Evolutionary conservation across 2,329 filamentous ascomycete species (phyloP), one percentile per base, ranked within the genome.

Genomic region (Fusarium burgessii): DNA sequence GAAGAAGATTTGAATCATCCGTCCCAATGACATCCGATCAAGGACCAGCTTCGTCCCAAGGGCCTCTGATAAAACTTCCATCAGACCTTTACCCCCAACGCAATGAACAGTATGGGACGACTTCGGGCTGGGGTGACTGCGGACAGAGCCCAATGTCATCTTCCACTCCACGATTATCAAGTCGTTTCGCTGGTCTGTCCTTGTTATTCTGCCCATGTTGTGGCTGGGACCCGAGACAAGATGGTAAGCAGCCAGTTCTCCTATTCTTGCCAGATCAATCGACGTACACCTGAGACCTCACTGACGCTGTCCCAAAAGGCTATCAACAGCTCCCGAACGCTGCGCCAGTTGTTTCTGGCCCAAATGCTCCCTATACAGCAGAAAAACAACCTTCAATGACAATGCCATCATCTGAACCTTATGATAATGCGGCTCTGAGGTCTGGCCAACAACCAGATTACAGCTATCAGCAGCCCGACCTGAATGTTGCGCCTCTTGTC

Each of bases 191-290:
- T 23, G 75, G 77, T 57, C 56, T 80, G 49, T 73, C 70, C 18
- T 52, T 74, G 29, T 58, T 78, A 18, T 58, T 80, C 18, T 82
- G 79, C 57, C 75, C 78, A 25, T 78, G 75, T 54, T 82, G 81
- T 63, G 74, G 76, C n/a, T 69, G 73, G 55, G 65, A 71, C 27
- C 65, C 74, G 50, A 73, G 73, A 58, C 51, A 73, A n/a, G 76
- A 78, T 51, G 77, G 81, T 83, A 76, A 54, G 80, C 47, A 43
- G n/a, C 40, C 41, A 32, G 7, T 25, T 58, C 15, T 62, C 17
- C 10, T 29, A 51, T 43, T 23, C 23, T 38, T 33, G 18, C 17
- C 29, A 18, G 20, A 33, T 47, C 17, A 23, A 18, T 27, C 9
- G 23, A 13, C 13, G 51, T 17, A 11, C 17, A 47, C 49, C 41